These are phyloP conservation scores for Zygosaccharomyces sapae DNA, from an alignment of 1,139 yeast species.

Conservation along the genomic window DNA sequence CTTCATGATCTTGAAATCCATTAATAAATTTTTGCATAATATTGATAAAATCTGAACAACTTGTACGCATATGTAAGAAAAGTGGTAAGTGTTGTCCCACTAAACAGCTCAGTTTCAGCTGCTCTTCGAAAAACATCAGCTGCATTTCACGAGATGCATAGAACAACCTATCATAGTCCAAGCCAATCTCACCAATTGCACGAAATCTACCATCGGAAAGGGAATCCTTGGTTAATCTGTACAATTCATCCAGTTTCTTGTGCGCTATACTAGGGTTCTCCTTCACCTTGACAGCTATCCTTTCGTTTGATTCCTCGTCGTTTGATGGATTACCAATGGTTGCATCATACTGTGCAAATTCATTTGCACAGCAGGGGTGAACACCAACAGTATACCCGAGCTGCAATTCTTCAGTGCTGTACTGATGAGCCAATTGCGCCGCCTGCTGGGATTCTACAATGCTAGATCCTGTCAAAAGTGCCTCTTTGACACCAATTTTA, in stretches of 20 bases:
- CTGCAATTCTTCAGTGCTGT: slow-evolving; percentile 29
- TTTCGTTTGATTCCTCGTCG: slow-evolving; percentile 28
- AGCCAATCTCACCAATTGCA: slow-evolving; percentile 89
- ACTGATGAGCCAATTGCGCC: slow-evolving; percentile 40
- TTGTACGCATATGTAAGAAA: slow-evolving; percentile 84
- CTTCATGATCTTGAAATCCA: slow-evolving; percentile 35
- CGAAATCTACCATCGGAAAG: slow-evolving; percentile 43
- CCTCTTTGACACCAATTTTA: slow-evolving; percentile 57
- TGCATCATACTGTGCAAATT: slow-evolving; percentile 41
- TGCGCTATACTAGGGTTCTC: slow-evolving; percentile 17
- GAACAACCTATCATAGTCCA: slow-evolving; percentile 86
- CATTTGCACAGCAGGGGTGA: slow-evolving; percentile 84
- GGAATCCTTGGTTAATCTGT: slow-evolving; percentile 49
- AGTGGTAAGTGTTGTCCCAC: slow-evolving; percentile 49
- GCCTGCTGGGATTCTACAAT: slow-evolving; percentile 57
- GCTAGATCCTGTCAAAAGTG: slow-evolving; percentile 81
- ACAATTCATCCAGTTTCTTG: slow-evolving; percentile 39
- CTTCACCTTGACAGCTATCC: slow-evolving; percentile 41
- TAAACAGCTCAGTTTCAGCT: slow-evolving; percentile 44
- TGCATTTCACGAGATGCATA: slow-evolving; percentile 70
- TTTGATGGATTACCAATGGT: slow-evolving; percentile 23
- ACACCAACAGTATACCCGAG: slow-evolving; percentile 81
- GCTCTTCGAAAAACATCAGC: slow-evolving; percentile 59
- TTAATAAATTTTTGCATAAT: slow-evolving; percentile 58
- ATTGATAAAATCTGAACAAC: slow-evolving; percentile 72